Conservation (phyloP, 345 rosid genomes). For the Camelina neglecta region DNA sequence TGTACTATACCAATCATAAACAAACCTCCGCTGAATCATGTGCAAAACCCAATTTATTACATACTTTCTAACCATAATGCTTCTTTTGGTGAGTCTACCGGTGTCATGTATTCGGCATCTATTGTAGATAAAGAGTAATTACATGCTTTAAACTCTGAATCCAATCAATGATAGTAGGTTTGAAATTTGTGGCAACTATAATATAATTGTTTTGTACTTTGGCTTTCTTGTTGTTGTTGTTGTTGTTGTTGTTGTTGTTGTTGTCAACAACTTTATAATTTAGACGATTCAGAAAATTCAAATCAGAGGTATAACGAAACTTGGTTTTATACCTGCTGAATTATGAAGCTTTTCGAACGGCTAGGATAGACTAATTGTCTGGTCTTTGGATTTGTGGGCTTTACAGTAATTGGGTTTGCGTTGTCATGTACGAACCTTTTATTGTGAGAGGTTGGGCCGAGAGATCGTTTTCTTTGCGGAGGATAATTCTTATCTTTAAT, state of each 20-base stretch:
- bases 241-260: too few relatives aligned
- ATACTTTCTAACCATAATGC: neutral
- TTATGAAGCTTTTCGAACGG: neutral
- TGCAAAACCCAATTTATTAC: neutral
- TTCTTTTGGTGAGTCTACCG: neutral
- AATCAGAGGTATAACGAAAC: too few relatives aligned
- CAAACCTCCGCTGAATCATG: neutral
- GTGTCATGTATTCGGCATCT: neutral
- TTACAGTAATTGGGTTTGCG: slow-evolving; percentile 4
- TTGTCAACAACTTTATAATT: too few relatives aligned
- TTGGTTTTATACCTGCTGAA: too few relatives aligned
- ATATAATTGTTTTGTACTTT: neutral
- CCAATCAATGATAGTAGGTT: neutral
- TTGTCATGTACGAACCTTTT: neutral
- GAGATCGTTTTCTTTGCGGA: neutral
- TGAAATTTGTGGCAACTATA: neutral
- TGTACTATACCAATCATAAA: neutral
- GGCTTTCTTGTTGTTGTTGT: too few relatives aligned
- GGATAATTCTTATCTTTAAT: neutral
- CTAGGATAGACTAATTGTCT: neutral
- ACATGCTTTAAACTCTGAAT: neutral
- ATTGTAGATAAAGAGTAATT: neutral
- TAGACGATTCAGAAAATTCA: too few relatives aligned
- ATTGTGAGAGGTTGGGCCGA: neutral
- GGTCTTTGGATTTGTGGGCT: neutral